Evolutionary conservation across 768 basidiomycete genomes (phyloP), one percentile per base, ranked within the genome.

Genomic region (Russula earlei): DNA sequence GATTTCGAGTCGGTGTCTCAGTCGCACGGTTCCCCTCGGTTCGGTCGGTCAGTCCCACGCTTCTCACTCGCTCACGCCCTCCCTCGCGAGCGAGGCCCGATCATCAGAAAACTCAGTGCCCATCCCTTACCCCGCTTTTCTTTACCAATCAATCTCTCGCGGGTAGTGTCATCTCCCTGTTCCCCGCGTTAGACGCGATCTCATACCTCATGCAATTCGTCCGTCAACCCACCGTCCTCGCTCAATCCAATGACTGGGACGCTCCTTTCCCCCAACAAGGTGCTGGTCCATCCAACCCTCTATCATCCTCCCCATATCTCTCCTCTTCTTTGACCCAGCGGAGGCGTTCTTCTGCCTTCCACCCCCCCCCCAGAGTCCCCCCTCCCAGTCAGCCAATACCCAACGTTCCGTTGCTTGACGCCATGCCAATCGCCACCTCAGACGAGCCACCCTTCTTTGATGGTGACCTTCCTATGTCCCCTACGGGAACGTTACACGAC

Each of bases 301-400:
- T 63, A 15, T 57, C 72, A 25, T 61, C 64, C 20, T 65, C 71
- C 3, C 59, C 69, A 19, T 62, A 75, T 59, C 19, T 53, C 40
- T 65, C 54, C 54, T 49, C 54, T 25, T 68, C 65, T 33, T 33
- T 61, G 22, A 49, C 60, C 42, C 76, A 78, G 58, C 81, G 85
- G 53, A 82, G 87, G 50, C 85, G 87, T 62, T 87, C 85, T 24
- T 81, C 82, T 52, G 82, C 78, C 54, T 77, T 80, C 12, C 76
- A 80, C 63, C 72, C 74, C 24, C 79, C 84, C 43, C 85, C 86
- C 6, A 78, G 83, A 37, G 81, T 72, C 3, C 87, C 87, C 19
- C 87, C 87, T 41, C 87, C 87, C 20, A 80, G 74, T 64, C 78
- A 81, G 62, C 87, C 87, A 47, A 88, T 89, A 56, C 87, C 87